Base-by-base conservation (phyloP, 768 basidiomycete species). In the Suillus ampliporus region DNA sequence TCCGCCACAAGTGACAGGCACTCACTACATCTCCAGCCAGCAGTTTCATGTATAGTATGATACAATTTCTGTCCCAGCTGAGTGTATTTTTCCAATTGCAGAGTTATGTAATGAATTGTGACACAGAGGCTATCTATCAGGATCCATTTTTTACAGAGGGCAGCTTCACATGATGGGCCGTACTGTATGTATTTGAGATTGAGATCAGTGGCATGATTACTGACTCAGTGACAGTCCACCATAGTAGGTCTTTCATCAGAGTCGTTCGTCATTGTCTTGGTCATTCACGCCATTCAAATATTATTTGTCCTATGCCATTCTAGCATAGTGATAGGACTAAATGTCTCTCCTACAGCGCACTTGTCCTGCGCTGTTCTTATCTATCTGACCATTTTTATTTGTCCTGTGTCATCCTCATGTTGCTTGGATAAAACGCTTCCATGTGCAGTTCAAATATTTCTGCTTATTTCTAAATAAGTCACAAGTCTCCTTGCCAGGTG, bases 191-290 rank as follows among this genome's bases (percentile, higher is more conserved):
- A 35, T 40, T 54, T 64, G 8, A 44, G 21, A 48, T 64, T 65
- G 34, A 50, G 47, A 4, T 41, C 52, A 53, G 60, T 66, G 6
- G 35, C 57, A 58, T 64, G 65, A 15, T 8, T 40, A 10, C 63
- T n/a, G 73, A 76, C 5, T 61, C 50, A 1, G 74, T 37, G 35
- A 64, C 35, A 79, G 57, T 11, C 73, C 68, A 26, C 60, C 60
- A 62, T 77, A 72, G 11, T 70, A 65, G 35, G 63, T 60, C 21
- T 68, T 65, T 21, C 35, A 10, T 48, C 62, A 11, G 63, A 65
- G 6, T 70, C 35, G 23, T 40, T 40, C 38, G 2, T 40, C 38
- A 6, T 40, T 14, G 4, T 40, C 38, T 40, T 40, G 11, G 38
- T 40, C 1, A 14, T 40, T 40, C 38, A 10, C 35, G 9, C 35